These are phyloP conservation scores for Emergomyces orientalis DNA, from an alignment of 2,329 filamentous ascomycete genomes.

Conservation along the genomic window DNA sequence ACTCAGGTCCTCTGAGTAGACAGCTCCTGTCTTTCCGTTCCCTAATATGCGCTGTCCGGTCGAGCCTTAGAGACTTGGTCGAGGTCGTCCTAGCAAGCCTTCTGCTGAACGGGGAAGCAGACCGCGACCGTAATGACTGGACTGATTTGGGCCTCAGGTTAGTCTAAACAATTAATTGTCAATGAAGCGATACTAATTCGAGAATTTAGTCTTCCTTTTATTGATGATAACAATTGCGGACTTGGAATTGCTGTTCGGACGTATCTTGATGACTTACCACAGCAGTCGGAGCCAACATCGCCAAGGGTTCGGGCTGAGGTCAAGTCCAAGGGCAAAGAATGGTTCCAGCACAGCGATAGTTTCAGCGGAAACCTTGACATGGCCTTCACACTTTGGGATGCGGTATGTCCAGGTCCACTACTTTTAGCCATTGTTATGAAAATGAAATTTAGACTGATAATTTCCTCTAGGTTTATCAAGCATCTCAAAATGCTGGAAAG, in stretches of 20 bases:
- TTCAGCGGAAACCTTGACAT: conserved; percentile 49
- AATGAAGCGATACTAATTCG: conserved; percentile 11
- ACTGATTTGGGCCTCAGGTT: conserved; percentile 64
- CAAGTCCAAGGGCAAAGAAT: conserved; percentile 46
- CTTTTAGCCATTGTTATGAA: not conserved
- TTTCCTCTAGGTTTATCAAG: conserved; percentile 44
- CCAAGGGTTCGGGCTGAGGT: conserved; percentile 42
- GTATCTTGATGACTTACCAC: conserved; percentile 45
- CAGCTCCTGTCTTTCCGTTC: conserved; percentile 81
- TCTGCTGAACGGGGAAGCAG: conserved; percentile 69
- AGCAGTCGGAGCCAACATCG: conserved; percentile 47
- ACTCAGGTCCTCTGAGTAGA: conserved; percentile 87
- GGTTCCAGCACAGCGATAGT: conserved; percentile 53
- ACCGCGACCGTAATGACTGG: conserved; percentile 59
- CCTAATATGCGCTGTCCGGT: conserved; percentile 67
- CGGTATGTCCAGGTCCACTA: conserved; percentile 38
- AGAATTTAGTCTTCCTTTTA: conserved; percentile 33
- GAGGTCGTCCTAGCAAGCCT: conserved; percentile 74
- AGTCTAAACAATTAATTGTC: conserved; percentile 22
- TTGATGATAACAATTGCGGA: conserved; percentile 38
- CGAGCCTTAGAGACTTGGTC: conserved; percentile 68
- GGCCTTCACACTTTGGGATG: conserved; percentile 57
- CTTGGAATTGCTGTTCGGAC: conserved; percentile 42
- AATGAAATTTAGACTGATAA: conserved; percentile 11
- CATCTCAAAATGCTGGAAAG: conserved; percentile 46